These are phyloP conservation scores for Monilinia fructigena DNA, from an alignment of 2,329 filamentous ascomycete species.

Conservation along the genomic window DNA sequence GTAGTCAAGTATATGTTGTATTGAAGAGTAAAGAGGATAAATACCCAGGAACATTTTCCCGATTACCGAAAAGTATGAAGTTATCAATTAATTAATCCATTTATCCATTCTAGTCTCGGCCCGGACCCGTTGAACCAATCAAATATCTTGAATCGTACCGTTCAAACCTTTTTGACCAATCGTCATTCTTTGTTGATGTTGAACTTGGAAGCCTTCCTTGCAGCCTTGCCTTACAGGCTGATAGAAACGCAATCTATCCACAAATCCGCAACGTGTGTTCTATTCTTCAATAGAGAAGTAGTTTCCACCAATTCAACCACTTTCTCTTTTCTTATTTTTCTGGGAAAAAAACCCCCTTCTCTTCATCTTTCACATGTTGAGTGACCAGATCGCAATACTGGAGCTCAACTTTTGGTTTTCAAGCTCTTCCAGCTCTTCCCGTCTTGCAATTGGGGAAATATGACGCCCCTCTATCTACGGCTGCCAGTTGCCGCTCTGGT, in stretches of 20 bases:
- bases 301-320: not conserved
- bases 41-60: constrained; percentile 11
- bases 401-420: not conserved
- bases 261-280: constrained; percentile 27
- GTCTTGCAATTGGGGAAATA: constrained; percentile 28
- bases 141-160: constrained; percentile 7
- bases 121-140: not conserved
- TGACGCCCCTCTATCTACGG: constrained; percentile 29
- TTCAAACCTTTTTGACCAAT: not conserved
- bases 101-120: constrained; percentile 19
- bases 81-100: not conserved
- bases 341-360: not conserved
- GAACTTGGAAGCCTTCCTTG: constrained; percentile 20
- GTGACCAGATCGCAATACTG: constrained; percentile 27
- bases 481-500: constrained; percentile 29
- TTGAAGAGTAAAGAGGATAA: not conserved
- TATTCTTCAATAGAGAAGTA: constrained; percentile 1
- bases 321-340: not conserved
- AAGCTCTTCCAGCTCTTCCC: not conserved
- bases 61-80: not conserved
- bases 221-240: constrained; percentile 38
- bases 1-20: no score
- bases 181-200: not conserved
- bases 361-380: constrained; percentile 26
- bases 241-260: constrained; percentile 27